phyloP scores from a whole-genome alignment of 2,329 filamentous ascomycete species.

The Phoma herbarum region DNA sequence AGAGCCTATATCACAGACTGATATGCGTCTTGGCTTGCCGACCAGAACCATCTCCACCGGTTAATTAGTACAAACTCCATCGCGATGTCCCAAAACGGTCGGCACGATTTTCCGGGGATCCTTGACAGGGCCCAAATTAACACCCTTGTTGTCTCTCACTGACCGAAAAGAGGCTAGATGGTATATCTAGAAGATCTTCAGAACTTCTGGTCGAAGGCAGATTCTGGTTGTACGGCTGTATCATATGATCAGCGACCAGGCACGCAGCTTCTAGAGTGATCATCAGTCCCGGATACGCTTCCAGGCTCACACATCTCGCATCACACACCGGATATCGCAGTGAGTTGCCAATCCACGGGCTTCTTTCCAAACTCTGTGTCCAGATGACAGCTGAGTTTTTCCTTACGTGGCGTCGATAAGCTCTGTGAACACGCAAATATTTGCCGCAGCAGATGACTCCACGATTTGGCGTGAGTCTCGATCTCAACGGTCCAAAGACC shows the following conservation, averaged over 20 bases:
- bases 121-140: conserved; percentile 1
- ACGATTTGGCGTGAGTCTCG: conserved; percentile 1
- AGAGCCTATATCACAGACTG: conserved; percentile 1
- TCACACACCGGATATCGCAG: background rate
- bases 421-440: background rate
- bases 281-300: background rate
- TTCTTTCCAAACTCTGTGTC: background rate
- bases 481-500: background rate
- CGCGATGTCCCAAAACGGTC: conserved; percentile 9
- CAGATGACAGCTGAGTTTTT: background rate
- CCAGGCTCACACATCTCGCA: conserved; percentile 2
- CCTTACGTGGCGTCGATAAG: background rate
- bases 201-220: background rate
- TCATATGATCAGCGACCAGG: background rate
- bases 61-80: conserved; percentile 13
- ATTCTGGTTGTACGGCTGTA: background rate
- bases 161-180: background rate
- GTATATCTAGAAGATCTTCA: background rate
- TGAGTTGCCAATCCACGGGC: background rate
- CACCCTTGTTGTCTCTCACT: background rate
- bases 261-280: background rate
- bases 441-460: background rate
- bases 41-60: conserved; percentile 5
- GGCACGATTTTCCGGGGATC: conserved; percentile 1
- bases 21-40: conserved; percentile 10